Evolutionary conservation across 768 basidiomycete genomes (phyloP).

Genomic region (Suillus plorans): DNA sequence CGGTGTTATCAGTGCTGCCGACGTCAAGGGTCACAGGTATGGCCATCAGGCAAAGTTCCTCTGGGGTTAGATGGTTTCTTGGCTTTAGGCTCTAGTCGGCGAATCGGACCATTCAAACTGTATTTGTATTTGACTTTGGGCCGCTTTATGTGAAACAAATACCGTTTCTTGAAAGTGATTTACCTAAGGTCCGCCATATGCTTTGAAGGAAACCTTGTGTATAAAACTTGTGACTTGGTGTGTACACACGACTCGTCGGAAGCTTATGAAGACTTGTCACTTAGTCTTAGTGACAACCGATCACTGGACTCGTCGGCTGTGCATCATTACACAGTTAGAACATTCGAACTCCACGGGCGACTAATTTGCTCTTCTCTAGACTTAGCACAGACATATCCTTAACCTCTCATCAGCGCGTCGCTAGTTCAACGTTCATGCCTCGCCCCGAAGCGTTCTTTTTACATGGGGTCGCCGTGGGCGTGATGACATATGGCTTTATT

Average conservation of each 20-base stretch:
- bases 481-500: slow-evolving; percentile 39
- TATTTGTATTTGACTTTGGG: neutral
- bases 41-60: slow-evolving; percentile 18
- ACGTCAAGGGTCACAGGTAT: slow-evolving; percentile 43
- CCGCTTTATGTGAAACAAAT: neutral
- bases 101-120: neutral
- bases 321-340: neutral
- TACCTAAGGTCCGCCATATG: neutral
- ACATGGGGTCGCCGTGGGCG: slow-evolving; percentile 30
- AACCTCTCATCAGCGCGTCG: neutral
- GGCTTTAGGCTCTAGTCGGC: neutral
- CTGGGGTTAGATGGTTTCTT: slow-evolving; percentile 29
- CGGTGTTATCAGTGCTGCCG: slow-evolving; percentile 32
- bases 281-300: no score
- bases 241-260: no score
- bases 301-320: neutral
- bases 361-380: neutral
- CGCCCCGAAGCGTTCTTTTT: slow-evolving; percentile 20
- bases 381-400: neutral
- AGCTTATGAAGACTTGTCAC: neutral
- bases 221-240: neutral
- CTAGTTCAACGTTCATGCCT: neutral
- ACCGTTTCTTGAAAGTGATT: neutral
- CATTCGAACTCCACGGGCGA: neutral
- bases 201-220: neutral